These are phyloP conservation scores for Coemansia umbellata DNA, from an alignment of 192 early-diverging fungal species.

Conservation along the genomic window DNA sequence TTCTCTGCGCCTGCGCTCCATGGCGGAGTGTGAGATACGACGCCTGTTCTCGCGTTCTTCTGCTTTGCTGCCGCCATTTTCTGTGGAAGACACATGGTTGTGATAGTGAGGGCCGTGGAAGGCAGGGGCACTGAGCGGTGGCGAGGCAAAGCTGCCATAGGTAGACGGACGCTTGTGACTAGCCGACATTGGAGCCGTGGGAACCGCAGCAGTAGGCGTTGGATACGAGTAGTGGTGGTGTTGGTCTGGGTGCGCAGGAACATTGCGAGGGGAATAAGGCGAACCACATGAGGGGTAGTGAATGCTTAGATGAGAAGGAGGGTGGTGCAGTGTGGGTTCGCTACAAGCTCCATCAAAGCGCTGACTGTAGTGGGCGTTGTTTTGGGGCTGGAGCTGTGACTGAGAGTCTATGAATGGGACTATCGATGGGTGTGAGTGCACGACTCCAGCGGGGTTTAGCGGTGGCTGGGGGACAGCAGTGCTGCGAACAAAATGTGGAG, in stretches of 20 bases:
- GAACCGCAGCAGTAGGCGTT: too few relatives aligned
- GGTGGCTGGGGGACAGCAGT: neutral
- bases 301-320: too few relatives aligned
- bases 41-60: slow-evolving; percentile 64
- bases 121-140: neutral
- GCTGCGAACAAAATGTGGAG: neutral
- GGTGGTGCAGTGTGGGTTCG: too few relatives aligned
- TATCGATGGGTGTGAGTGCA: too few relatives aligned
- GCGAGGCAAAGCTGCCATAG: neutral
- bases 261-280: neutral
- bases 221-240: neutral
- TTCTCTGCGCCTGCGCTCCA: slow-evolving; percentile 79
- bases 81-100: neutral
- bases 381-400: neutral
- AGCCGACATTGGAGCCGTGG: too few relatives aligned
- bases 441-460: too few relatives aligned
- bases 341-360: neutral
- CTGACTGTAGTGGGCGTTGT: neutral
- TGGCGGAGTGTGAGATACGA: slow-evolving; percentile 78
- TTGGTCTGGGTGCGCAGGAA: neutral
- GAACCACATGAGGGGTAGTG: neutral
- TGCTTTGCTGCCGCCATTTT: slow-evolving; percentile 5
- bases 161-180: too few relatives aligned
- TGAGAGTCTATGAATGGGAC: too few relatives aligned
- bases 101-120: slow-evolving; percentile 2